Conservation (phyloP, 164 flowering plant species). For the Macadamia integrifolia region DNA sequence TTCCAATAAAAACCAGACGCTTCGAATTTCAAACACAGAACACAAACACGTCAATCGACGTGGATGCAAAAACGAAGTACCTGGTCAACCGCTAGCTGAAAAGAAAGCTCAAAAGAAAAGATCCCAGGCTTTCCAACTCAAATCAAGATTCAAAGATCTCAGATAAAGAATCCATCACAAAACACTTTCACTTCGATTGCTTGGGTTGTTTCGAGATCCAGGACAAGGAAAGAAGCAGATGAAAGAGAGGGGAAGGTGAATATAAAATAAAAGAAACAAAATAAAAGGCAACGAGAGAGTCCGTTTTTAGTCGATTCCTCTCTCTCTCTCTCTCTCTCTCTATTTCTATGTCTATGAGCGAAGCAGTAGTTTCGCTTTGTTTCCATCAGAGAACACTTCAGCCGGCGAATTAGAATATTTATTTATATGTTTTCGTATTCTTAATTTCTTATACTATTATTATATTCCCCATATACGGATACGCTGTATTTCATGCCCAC, state of each 20-base stretch:
- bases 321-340: slow-evolving; percentile 1
- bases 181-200: background rate
- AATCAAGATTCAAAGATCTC: background rate
- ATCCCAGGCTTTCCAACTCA: background rate
- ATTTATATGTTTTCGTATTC: background rate
- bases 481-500: too few relatives aligned
- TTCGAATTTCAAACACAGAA: background rate
- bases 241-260: background rate
- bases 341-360: background rate
- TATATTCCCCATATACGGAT: background rate
- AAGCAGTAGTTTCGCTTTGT: background rate
- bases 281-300: too few relatives aligned
- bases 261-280: background rate
- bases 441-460: too few relatives aligned
- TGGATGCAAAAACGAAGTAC: background rate
- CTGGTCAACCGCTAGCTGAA: background rate
- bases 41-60: background rate
- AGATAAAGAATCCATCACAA: background rate
- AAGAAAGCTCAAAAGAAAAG: background rate
- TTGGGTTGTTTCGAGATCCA: background rate
- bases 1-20: background rate
- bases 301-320: background rate
- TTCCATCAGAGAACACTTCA: background rate
- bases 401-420: background rate
- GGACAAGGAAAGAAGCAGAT: background rate